A percentile compares a stretch with the other conserved stretches of the same genome.
These are phyloP conservation scores for Cyberlindnera japonica DNA, from an alignment of 805 yeast species.

Conservation along the genomic window DNA sequence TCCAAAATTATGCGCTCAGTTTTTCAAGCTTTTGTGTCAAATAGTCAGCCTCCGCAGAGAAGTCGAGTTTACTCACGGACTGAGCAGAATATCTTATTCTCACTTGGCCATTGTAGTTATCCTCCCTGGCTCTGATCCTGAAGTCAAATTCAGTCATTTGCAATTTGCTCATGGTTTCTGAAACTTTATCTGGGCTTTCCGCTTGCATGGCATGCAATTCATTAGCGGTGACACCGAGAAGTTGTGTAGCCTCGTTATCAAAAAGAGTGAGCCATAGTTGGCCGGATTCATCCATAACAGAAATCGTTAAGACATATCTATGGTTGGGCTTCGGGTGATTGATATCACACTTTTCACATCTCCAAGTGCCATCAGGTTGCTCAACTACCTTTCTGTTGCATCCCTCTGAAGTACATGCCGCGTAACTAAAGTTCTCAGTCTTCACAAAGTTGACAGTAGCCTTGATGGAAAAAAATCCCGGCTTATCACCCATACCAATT, in stretches of 20 bases:
- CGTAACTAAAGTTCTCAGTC: constrained; percentile 78
- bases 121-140: constrained; percentile 78
- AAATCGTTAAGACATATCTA: constrained; percentile 74
- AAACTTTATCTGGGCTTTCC: constrained; percentile 44
- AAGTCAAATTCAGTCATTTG: constrained; percentile 70
- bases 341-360: constrained; percentile 88
- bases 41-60: constrained; percentile 54
- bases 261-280: constrained; percentile 84
- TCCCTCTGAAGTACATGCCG: constrained; percentile 74
- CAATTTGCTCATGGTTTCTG: constrained; percentile 41
- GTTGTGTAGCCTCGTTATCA: constrained; percentile 72
- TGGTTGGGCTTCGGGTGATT: constrained; percentile 65
- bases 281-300: constrained; percentile 77
- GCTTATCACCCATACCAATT: constrained; percentile 69
- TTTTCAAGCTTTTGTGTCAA: constrained; percentile 38
- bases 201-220: constrained; percentile 45
- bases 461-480: constrained; percentile 73
- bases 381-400: constrained; percentile 86
- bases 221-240: constrained; percentile 66
- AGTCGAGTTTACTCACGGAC: constrained; percentile 50
- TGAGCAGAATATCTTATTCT: constrained; percentile 73
- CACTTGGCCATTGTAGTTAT: constrained; percentile 73
- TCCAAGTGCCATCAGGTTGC: constrained; percentile 72
- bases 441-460: constrained; percentile 71
- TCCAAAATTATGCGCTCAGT: background rate